Conservation (phyloP, 2,329 filamentous ascomycete species). For the Alternaria hordeiaustralica region DNA sequence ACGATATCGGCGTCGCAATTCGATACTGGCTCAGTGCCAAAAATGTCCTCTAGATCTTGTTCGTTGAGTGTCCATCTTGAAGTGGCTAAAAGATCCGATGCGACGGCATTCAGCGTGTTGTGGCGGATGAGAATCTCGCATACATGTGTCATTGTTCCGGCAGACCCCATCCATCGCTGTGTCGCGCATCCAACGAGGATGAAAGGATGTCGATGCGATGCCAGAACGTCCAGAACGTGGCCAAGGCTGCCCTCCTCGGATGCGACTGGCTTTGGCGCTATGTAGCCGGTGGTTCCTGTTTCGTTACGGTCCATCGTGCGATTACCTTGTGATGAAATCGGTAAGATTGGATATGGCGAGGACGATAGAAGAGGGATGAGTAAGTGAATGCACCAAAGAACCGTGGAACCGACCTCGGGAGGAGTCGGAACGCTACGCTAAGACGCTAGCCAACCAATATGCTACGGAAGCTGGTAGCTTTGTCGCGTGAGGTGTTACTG, state of each 20-base stretch:
- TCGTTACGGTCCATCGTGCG: neutral
- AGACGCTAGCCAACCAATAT: neutral
- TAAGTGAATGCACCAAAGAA: neutral
- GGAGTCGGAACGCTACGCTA: neutral
- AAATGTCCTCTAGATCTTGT: neutral
- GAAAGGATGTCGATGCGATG: neutral
- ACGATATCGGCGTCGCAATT: neutral
- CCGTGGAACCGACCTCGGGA: neutral
- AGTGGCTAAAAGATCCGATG: neutral
- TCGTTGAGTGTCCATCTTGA: neutral
- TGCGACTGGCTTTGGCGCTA: neutral
- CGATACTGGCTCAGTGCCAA: neutral
- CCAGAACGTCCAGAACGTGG: neutral
- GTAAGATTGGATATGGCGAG: neutral
- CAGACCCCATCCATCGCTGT: constrained; percentile 1
- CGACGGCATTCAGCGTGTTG: neutral
- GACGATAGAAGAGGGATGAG: neutral
- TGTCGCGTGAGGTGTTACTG: neutral
- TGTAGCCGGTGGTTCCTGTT: neutral
- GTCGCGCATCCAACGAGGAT: neutral
- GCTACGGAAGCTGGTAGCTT: neutral
- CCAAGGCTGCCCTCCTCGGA: neutral
- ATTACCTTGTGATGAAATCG: neutral
- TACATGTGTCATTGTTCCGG: neutral
- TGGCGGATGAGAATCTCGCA: neutral